Evolutionary conservation across 306 rosid species (phyloP).

Genomic region (Gastrolobium villosum): DNA sequence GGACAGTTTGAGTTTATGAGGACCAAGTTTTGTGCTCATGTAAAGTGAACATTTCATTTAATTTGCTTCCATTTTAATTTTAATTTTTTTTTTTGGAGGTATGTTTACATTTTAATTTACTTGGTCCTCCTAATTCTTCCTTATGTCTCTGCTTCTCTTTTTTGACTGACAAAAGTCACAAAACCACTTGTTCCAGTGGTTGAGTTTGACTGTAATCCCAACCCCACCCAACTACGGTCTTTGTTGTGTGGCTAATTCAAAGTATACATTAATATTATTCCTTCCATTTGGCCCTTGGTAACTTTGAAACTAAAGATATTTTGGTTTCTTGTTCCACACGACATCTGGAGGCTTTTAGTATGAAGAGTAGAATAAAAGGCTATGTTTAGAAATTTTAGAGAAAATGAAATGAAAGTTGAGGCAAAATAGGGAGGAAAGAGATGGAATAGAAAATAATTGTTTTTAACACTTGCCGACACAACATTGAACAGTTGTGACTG

Average conservation of each 20-base stretch:
- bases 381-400: neutral
- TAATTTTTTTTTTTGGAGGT: no score
- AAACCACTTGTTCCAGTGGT: neutral
- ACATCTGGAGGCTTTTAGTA: neutral
- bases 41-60: no score
- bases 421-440: constrained; percentile 5
- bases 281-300: neutral
- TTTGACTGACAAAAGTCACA: constrained; percentile 1
- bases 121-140: neutral
- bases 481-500: constrained; percentile 1
- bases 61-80: no score
- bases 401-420: neutral
- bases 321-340: neutral
- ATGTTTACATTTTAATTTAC: neutral
- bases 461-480: neutral
- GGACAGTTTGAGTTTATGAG: neutral
- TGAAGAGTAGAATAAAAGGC: neutral
- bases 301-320: neutral
- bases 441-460: neutral
- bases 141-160: neutral
- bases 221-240: neutral
- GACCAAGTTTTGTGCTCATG: neutral
- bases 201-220: constrained; percentile 19
- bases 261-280: neutral
- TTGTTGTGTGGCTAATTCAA: constrained; percentile 24